A percentile compares a stretch with the other conserved stretches of the same genome.
phyloP scores from a whole-genome alignment of 768 basidiomycete genomes.

The Auricularia sp. region DNA sequence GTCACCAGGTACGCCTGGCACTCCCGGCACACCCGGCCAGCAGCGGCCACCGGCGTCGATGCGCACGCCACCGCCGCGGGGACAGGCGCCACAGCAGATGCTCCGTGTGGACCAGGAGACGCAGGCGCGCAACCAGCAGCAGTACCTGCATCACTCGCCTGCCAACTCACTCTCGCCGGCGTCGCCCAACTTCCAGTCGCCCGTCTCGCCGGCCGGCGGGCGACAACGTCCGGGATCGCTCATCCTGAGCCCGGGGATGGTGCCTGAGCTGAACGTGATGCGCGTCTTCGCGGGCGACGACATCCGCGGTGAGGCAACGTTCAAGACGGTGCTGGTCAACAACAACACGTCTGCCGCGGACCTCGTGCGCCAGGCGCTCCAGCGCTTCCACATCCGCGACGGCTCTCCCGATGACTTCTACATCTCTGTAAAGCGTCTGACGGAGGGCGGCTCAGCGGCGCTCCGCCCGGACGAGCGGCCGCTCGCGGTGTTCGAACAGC shows the following conservation, averaged over 20 bases:
- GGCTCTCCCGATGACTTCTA: constrained; percentile 59
- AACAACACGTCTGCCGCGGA: constrained; percentile 74
- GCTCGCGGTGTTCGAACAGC: constrained; percentile 78
- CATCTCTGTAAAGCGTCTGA: constrained; percentile 77
- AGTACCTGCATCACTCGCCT: constrained; percentile 82
- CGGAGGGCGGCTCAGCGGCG: constrained; percentile 79
- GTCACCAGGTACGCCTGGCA: too few relatives aligned
- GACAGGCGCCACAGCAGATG: constrained; percentile 48
- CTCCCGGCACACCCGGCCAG: neutral
- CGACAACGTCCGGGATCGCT: constrained; percentile 69
- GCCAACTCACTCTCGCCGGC: constrained; percentile 66
- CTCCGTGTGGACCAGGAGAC: constrained; percentile 85
- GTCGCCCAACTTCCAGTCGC: constrained; percentile 38
- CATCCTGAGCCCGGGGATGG: constrained; percentile 49
- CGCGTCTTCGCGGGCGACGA: constrained; percentile 91
- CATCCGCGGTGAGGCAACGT: constrained; percentile 88
- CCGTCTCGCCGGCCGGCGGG: constrained; percentile 36
- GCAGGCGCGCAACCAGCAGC: constrained; percentile 68
- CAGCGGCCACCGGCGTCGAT: neutral
- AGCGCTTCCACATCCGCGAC: constrained; percentile 77
- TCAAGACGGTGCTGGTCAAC: constrained; percentile 94
- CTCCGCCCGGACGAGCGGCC: constrained; percentile 69
- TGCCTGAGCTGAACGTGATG: constrained; percentile 86
- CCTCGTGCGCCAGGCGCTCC: constrained; percentile 84
- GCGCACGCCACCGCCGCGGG: constrained; percentile 16